Percentiles rank a stretch among this genome's conserved stretches.
Evolutionary conservation across 805 yeast genomes (phyloP).

Genomic region (Candida sakaeoensis): DNA sequence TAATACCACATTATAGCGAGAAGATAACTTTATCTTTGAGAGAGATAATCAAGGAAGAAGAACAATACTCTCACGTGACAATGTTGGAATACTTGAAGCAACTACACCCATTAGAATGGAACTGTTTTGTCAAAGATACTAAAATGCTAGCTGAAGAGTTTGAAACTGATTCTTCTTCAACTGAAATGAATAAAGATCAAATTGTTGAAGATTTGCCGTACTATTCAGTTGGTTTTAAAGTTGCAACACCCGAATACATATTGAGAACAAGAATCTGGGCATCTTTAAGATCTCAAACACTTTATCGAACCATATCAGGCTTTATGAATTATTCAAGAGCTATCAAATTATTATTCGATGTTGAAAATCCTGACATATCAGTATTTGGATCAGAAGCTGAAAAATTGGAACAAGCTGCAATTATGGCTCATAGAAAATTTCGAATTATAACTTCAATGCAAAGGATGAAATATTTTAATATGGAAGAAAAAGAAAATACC

Average conservation of each 20-base stretch:
- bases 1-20: constrained; percentile 95
- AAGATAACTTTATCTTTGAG: constrained; percentile 89
- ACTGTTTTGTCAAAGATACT: constrained; percentile 93
- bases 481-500: constrained; percentile 74
- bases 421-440: constrained; percentile 81
- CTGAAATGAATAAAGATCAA: constrained; percentile 35
- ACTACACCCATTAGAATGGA: constrained; percentile 96
- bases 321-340: constrained; percentile 98
- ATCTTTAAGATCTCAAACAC: constrained; percentile 91
- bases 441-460: constrained; percentile 83
- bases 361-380: constrained; percentile 79
- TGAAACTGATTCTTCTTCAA: constrained; percentile 37
- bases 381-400: constrained; percentile 27
- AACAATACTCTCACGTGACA: constrained; percentile 92
- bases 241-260: constrained; percentile 96
- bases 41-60: constrained; percentile 96
- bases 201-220: constrained; percentile 85
- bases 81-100: constrained; percentile 91
- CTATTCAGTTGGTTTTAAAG: constrained; percentile 94
- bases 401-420: constrained; percentile 43
- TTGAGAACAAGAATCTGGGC: constrained; percentile 98
- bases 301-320: constrained; percentile 95
- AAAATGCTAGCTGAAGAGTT: constrained; percentile 93
- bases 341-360: constrained; percentile 80
- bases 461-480: constrained; percentile 65